phyloP scores from a whole-genome alignment of 257 asterid genomes.

The Galeopsis tetrahit region DNA sequence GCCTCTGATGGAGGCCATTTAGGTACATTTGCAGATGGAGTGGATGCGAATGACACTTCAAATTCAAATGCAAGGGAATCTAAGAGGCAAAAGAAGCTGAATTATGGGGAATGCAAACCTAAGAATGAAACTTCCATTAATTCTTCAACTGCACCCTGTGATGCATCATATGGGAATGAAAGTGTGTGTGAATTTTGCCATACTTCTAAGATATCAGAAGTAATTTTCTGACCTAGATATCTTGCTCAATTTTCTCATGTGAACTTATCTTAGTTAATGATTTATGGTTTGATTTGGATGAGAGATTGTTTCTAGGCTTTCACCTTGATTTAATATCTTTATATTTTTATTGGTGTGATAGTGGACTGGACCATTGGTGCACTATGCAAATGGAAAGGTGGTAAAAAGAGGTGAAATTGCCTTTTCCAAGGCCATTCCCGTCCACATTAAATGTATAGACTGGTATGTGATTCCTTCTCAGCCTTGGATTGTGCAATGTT shows the following conservation, averaged over 20 bases:
- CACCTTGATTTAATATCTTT: conserved; percentile 8
- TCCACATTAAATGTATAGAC: conserved; percentile 79
- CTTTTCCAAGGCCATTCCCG: conserved; percentile 56
- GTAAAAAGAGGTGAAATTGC: conserved; percentile 47
- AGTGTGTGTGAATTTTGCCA: conserved; percentile 80
- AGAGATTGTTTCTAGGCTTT: conserved; percentile 3
- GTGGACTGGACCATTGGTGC: conserved; percentile 74
- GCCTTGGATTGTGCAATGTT: conserved; percentile 14
- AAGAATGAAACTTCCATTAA: conserved; percentile 38
- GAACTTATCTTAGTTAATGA: neutral
- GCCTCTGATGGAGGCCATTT: conserved; percentile 36
- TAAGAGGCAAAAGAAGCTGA: conserved; percentile 72
- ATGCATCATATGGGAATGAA: conserved; percentile 37
- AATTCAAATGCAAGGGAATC: conserved; percentile 51
- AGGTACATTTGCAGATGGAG: conserved; percentile 36
- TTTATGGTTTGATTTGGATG: neutral
- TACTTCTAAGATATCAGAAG: conserved; percentile 68
- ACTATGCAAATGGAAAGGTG: conserved; percentile 76
- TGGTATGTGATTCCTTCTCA: conserved; percentile 56
- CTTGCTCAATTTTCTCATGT: conserved; percentile 14
- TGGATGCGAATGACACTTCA: conserved; percentile 30
- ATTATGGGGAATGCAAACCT: conserved; percentile 41
- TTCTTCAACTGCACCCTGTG: conserved; percentile 38
- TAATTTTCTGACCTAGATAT: conserved; percentile 42
- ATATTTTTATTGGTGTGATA: conserved; percentile 42